Conservation (phyloP, 179 eudicot genomes). For the Drosera spatulata region DNA sequence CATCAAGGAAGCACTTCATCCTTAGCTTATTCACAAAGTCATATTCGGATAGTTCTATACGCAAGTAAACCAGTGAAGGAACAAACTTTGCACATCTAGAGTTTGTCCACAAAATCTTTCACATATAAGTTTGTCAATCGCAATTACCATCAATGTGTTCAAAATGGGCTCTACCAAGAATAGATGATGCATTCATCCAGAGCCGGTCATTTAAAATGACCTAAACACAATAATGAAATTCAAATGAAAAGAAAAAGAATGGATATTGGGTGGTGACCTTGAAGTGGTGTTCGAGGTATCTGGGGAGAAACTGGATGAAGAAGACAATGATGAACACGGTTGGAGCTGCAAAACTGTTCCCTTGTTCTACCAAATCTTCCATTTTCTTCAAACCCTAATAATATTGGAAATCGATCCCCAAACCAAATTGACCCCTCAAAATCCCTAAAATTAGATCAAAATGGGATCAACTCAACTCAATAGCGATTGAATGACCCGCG, state of each 20-base stretch:
- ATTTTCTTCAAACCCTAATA: not conserved
- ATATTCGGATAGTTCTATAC: not conserved
- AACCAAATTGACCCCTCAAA: conserved; percentile 2
- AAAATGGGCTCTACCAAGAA: not conserved
- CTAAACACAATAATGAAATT: not conserved
- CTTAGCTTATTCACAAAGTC: too few relatives aligned
- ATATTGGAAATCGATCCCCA: too few relatives aligned
- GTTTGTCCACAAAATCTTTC: too few relatives aligned
- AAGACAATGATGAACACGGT: conserved; percentile 43
- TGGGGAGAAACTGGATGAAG: conserved; percentile 34
- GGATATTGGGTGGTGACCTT: conserved; percentile 20
- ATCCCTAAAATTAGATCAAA: conserved; percentile 6
- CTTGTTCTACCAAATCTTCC: conserved; percentile 25
- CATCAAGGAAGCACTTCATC: too few relatives aligned
- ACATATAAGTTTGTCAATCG: not conserved
- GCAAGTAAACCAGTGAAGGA: not conserved
- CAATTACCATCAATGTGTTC: too few relatives aligned
- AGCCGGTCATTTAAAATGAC: too few relatives aligned
- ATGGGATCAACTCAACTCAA: too few relatives aligned
- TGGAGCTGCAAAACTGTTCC: conserved; percentile 58
- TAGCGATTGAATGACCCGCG: too few relatives aligned
- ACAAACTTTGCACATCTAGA: not conserved
- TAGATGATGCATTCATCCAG: too few relatives aligned
- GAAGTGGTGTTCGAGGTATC: conserved; percentile 33
- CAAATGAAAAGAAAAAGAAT: not conserved